phyloP scores from a whole-genome alignment of 192 early-diverging fungal genomes.

The Gaertneriomyces semiglobifer region DNA sequence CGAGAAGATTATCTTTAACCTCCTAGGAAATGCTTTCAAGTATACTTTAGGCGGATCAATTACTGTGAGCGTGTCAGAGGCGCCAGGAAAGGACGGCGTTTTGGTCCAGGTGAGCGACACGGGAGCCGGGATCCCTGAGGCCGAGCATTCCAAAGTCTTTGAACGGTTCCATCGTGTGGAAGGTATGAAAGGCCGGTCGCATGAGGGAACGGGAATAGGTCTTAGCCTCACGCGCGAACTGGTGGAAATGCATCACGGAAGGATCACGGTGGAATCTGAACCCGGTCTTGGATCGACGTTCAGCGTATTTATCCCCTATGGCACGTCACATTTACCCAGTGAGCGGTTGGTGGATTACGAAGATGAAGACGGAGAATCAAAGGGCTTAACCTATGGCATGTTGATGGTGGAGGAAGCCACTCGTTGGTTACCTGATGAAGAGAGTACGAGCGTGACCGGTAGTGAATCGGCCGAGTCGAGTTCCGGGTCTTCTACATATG shows the following conservation, averaged over 20 bases:
- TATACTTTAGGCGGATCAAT: constrained; percentile 38
- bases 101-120: constrained; percentile 19
- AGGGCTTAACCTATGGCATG: constrained; percentile 9
- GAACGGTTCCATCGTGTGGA: constrained; percentile 52
- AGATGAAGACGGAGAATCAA: not conserved
- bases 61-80: not conserved
- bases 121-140: constrained; percentile 45
- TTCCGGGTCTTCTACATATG: not conserved
- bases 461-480: constrained; percentile 13
- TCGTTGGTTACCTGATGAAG: constrained; percentile 20
- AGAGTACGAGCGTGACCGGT: not conserved
- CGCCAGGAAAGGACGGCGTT: constrained; percentile 5
- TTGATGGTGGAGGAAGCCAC: constrained; percentile 28
- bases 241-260: constrained; percentile 44
- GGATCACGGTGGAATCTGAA: constrained; percentile 37
- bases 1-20: constrained; percentile 50
- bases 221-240: constrained; percentile 45
- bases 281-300: constrained; percentile 51
- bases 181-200: constrained; percentile 38
- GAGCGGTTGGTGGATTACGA: constrained; percentile 4
- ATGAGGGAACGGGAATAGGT: constrained; percentile 32
- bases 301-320: constrained; percentile 47
- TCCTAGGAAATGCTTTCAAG: constrained; percentile 55
- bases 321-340: constrained; percentile 43
- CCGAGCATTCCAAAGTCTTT: constrained; percentile 41